phyloP scores from a whole-genome alignment of 139 green algal genomes.

The Tetradesmus lagerheimii region DNA sequence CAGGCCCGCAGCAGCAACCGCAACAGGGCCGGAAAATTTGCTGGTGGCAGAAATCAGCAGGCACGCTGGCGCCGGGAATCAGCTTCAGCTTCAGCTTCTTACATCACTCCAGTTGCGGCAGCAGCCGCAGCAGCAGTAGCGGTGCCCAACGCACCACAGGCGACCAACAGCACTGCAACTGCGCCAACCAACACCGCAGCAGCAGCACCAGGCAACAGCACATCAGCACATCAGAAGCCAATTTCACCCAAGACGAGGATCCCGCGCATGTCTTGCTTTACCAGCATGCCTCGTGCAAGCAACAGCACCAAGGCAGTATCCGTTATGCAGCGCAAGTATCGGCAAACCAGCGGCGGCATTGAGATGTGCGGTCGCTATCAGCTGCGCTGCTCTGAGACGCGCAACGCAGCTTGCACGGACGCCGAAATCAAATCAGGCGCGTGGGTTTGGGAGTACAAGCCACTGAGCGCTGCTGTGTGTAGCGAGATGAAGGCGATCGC shows the following conservation, averaged over 20 bases:
- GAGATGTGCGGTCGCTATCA: background rate
- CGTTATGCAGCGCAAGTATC: background rate
- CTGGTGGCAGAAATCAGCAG: background rate
- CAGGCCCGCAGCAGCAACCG: background rate
- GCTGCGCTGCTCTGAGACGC: background rate
- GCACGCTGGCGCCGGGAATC: background rate
- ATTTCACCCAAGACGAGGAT: background rate
- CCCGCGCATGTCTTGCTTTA: background rate
- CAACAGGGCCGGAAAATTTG: background rate
- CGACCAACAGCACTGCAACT: background rate
- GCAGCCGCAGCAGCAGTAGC: background rate
- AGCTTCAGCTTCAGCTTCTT: background rate
- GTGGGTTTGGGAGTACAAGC: slow-evolving; percentile 6
- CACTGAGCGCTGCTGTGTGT: background rate
- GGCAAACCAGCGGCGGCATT: background rate
- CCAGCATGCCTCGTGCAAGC: background rate
- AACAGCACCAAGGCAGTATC: background rate
- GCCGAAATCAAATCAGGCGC: background rate
- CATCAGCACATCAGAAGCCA: background rate
- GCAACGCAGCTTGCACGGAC: background rate
- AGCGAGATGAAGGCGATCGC: background rate
- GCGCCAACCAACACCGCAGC: background rate
- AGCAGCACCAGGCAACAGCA: background rate
- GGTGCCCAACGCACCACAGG: background rate
- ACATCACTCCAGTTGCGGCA: background rate